Evolutionary conservation across 2,329 filamentous ascomycete genomes (phyloP).

Genomic region (Fusarium sp.): DNA sequence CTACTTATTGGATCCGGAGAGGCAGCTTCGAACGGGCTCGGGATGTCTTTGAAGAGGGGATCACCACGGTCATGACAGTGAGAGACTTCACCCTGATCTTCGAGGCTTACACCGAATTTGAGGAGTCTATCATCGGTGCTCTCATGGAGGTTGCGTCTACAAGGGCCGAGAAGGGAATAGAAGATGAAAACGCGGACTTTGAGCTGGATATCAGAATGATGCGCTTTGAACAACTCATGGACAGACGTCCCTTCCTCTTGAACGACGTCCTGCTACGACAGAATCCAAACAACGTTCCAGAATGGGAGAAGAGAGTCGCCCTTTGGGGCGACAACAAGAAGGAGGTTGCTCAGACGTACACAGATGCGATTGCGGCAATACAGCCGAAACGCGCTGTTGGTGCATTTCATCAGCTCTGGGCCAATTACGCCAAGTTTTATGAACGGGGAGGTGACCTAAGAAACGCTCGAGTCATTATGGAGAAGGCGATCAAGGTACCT

Average conservation of each 20-base stretch:
- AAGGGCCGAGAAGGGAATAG: constrained; percentile 80
- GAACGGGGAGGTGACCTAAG: constrained; percentile 86
- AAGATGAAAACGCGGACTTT: constrained; percentile 88
- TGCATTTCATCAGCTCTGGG: constrained; percentile 94
- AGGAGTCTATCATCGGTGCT: constrained; percentile 92
- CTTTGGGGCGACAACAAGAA: constrained; percentile 94
- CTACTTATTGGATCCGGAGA: constrained; percentile 95
- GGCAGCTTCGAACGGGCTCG: constrained; percentile 93
- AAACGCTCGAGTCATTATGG: constrained; percentile 91
- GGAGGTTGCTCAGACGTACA: constrained; percentile 94
- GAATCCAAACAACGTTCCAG: constrained; percentile 94
- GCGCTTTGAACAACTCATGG: constrained; percentile 98
- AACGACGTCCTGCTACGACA: constrained; percentile 96
- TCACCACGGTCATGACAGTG: constrained; percentile 98
- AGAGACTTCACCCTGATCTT: constrained; percentile 97
- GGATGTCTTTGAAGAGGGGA: constrained; percentile 94
- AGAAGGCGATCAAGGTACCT: constrained; percentile 97
- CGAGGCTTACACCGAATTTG: constrained; percentile 95
- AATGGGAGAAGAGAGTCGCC: constrained; percentile 97
- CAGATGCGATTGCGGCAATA: constrained; percentile 91
- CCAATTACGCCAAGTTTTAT: constrained; percentile 97
- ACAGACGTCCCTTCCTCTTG: constrained; percentile 91
- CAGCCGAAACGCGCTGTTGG: constrained; percentile 94
- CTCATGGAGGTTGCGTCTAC: constrained; percentile 88
- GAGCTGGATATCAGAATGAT: constrained; percentile 98